These are phyloP conservation scores for Pseudogymnoascus sp. DNA, from an alignment of 2,329 filamentous ascomycete genomes.

Conservation along the genomic window DNA sequence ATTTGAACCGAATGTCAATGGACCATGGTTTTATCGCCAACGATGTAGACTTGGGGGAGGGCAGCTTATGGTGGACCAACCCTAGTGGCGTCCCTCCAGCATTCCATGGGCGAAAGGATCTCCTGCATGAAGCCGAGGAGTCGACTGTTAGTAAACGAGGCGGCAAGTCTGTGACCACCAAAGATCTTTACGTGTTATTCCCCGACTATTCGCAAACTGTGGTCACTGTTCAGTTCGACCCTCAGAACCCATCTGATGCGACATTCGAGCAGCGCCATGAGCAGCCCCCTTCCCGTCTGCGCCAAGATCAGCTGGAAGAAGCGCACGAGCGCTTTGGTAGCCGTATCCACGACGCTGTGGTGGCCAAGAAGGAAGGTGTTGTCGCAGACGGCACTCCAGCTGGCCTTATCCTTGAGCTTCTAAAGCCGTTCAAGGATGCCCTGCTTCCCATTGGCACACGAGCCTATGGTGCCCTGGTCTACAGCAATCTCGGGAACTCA, in stretches of 20 bases:
- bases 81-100: constrained; percentile 69
- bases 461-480: constrained; percentile 84
- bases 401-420: constrained; percentile 67
- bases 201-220: constrained; percentile 95
- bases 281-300: constrained; percentile 66
- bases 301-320: constrained; percentile 88
- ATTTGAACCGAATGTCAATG: constrained; percentile 63
- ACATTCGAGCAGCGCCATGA: constrained; percentile 81
- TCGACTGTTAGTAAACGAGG: constrained; percentile 59
- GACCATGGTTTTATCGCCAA: constrained; percentile 80
- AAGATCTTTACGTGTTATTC: constrained; percentile 80
- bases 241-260: constrained; percentile 62
- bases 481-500: constrained; percentile 90
- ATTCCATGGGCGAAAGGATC: constrained; percentile 73
- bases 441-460: constrained; percentile 79
- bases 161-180: constrained; percentile 62
- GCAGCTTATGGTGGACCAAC: constrained; percentile 81
- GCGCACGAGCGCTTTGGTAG: constrained; percentile 74
- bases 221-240: constrained; percentile 71
- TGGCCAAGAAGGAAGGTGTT: constrained; percentile 65
- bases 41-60: constrained; percentile 69
- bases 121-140: constrained; percentile 76
- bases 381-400: constrained; percentile 80
- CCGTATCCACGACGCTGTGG: constrained; percentile 63
- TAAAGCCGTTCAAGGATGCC: constrained; percentile 63